phyloP scores from a whole-genome alignment of 1,139 yeast genomes.

The Geotrichum europaeum region DNA sequence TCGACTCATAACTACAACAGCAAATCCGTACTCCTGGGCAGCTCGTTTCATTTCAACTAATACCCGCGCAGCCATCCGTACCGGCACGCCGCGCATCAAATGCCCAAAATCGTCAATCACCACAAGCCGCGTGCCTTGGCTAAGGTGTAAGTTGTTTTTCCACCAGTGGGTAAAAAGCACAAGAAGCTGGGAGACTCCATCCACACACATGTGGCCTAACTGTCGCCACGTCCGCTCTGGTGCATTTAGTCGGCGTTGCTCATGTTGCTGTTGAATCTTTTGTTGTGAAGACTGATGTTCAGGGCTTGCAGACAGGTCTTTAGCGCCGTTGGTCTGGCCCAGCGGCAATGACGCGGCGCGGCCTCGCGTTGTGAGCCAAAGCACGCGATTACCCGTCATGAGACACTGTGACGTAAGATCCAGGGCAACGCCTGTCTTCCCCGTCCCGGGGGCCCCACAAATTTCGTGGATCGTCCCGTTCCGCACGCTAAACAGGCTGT shows the following conservation, averaged over 20 bases:
- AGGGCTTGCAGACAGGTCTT: neutral
- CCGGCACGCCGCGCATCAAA: neutral
- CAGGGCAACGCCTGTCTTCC: conserved; percentile 11
- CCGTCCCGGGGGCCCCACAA: conserved; percentile 13
- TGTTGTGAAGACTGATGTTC: neutral
- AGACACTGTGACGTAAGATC: conserved; percentile 12
- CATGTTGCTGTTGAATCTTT: neutral
- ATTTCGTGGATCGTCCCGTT: conserved; percentile 11
- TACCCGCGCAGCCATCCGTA: neutral
- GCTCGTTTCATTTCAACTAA: conserved; percentile 1
- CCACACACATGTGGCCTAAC: conserved; percentile 7
- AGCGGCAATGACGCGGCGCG: conserved; percentile 11
- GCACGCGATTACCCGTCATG: conserved; percentile 5
- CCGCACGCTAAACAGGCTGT: conserved; percentile 3
- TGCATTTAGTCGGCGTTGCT: neutral
- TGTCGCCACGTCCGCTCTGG: conserved; percentile 1
- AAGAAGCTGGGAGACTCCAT: conserved; percentile 11
- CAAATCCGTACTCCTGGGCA: conserved; percentile 2
- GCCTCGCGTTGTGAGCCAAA: conserved; percentile 12
- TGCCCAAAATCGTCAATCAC: conserved; percentile 11
- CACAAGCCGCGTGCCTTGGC: conserved; percentile 8
- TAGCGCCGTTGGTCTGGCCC: neutral
- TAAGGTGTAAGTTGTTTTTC: neutral
- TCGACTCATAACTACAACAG: neutral
- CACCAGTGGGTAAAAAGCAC: conserved; percentile 1